Percentiles rank a stretch among this genome's conserved stretches.
Conservation (phyloP, 2,329 filamentous ascomycete genomes). For the Ilyonectria destructans region DNA sequence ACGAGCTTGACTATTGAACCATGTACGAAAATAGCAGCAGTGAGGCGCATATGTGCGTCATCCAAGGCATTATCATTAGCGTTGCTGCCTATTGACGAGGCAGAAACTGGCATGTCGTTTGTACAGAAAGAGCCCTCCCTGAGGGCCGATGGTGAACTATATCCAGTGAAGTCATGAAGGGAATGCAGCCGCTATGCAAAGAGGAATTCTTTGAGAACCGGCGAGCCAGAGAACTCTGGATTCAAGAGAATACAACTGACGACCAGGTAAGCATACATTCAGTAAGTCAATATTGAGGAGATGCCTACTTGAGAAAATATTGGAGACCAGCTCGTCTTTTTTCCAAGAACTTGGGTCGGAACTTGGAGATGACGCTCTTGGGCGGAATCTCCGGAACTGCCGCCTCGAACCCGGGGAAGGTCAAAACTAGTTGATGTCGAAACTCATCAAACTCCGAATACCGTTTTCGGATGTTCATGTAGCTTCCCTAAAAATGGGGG, state of each 20-base stretch:
- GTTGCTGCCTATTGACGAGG: conserved; percentile 33
- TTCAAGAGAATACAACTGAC: conserved; percentile 90
- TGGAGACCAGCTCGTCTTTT: conserved; percentile 85
- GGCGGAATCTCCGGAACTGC: conserved; percentile 93
- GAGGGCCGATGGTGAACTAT: conserved; percentile 39
- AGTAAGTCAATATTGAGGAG: neutral
- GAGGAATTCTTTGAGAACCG: conserved; percentile 91
- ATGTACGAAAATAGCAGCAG: neutral
- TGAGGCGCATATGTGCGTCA: conserved; percentile 29
- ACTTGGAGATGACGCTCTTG: conserved; percentile 92
- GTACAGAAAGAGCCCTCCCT: conserved; percentile 43
- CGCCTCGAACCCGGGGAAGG: conserved; percentile 87
- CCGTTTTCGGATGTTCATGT: conserved; percentile 77
- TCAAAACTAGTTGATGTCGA: conserved; percentile 79
- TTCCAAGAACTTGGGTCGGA: conserved; percentile 88
- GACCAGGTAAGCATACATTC: conserved; percentile 34
- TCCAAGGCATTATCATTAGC: conserved; percentile 51
- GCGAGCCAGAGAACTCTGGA: conserved; percentile 93
- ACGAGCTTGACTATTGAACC: conserved; percentile 17
- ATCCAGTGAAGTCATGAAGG: conserved; percentile 38
- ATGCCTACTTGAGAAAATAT: conserved; percentile 89
- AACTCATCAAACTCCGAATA: conserved; percentile 97
- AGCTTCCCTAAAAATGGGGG: conserved; percentile 65
- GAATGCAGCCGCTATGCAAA: conserved; percentile 68
- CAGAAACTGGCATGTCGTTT: conserved; percentile 38